Evolutionary conservation across 495 filamentous ascomycete genomes (phyloP), one percentile per base, ranked within the genome.

Genomic region (Penicillium daleae): DNA sequence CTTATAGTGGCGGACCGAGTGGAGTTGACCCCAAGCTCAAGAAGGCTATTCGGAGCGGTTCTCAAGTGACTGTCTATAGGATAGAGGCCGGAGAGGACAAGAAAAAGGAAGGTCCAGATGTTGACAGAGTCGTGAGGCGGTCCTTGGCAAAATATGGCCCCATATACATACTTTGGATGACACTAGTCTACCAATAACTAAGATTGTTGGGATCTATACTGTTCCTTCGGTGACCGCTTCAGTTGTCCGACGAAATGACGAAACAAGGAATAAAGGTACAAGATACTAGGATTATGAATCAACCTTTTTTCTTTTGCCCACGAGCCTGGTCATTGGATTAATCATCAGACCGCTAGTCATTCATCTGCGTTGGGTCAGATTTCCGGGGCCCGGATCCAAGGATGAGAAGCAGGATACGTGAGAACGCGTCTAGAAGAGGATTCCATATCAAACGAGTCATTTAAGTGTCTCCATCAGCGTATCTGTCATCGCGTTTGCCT

Each of bases 321-420:
- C 19, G 52, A 60, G 31, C 52, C 60, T 10, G 57, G 57, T 61
- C 40, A 66, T 61, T 26, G 57, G 63, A 50, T 60, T 21, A n/a
- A 59, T 49, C 27, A 51, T 22, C 48, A n/a, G 27, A 33, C 37
- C 17, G 6, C 10, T 13, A 15, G 6, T 21, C 26, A 27, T 55
- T 53, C 39, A 15, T 54, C 35, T 66, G 29, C 39, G n/a, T 39
- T 6, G 59, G 50, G 49, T 46, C 22, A 61, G 33, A 29, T 51
- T 52, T 65, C 56, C 61, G 49, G 26, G 13, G 42, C 2, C 19
- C 19, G 21, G 42, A 21, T 22, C 21, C 31, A 49, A n/a, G 32
- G n/a, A 22, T 48, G 32, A 13, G 51, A 17, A 27, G 12, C n/a
- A 19, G 40, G 40, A 46, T 46, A 1, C 10, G 21, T 24, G 42